These are phyloP conservation scores for Stephania cephalantha DNA, from an alignment of 164 flowering plant species.

Conservation along the genomic window DNA sequence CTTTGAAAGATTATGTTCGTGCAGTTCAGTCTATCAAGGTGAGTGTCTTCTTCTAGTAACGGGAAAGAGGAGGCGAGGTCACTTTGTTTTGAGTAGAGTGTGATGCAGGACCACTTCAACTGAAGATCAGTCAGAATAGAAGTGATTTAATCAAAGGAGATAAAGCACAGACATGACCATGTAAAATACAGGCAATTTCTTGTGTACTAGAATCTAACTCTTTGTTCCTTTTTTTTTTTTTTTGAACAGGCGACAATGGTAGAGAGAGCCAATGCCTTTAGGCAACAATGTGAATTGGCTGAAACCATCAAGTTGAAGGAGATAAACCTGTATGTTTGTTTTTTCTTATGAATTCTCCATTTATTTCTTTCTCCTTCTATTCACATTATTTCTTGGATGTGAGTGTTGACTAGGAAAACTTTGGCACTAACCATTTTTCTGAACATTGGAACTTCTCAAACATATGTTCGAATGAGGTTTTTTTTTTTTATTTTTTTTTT, in stretches of 20 bases:
- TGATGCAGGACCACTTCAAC: neutral
- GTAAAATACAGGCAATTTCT: neutral
- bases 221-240: neutral
- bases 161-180: neutral
- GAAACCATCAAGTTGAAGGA: constrained; percentile 89
- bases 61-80: neutral
- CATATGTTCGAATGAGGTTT: neutral
- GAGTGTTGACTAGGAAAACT: neutral
- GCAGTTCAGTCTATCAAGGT: constrained; percentile 98
- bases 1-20: constrained; percentile 94
- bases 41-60: constrained; percentile 8
- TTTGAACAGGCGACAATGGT: constrained; percentile 69
- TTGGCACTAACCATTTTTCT: too few species aligned
- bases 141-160: neutral
- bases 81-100: neutral
- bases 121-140: neutral
- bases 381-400: neutral
- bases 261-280: constrained; percentile 91
- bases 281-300: constrained; percentile 87
- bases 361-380: neutral
- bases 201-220: neutral
- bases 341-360: too few species aligned
- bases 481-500: too few species aligned
- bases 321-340: constrained; percentile 77
- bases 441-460: too few species aligned